Percentiles rank a stretch among this genome's conserved stretches.
Conservation (phyloP, 2,329 filamentous ascomycete species). For the Sporothrix luriei region DNA sequence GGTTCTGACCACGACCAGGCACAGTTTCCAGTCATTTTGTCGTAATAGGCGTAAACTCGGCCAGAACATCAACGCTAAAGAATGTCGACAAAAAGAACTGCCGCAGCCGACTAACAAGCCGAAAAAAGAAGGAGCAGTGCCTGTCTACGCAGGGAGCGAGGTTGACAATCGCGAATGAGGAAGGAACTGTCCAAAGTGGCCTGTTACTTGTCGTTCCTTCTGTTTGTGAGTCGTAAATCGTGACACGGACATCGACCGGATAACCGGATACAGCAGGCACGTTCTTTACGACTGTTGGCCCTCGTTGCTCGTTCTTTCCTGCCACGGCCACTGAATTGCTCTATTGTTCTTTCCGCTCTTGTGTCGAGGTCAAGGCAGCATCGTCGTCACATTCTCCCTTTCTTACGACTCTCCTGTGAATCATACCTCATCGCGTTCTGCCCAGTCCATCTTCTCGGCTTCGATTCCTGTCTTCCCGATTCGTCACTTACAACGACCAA, state of each 20-base stretch:
- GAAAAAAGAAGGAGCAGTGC: not conserved
- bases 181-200: not conserved
- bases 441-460: not conserved
- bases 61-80: slow-evolving; percentile 7
- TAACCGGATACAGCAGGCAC: not conserved
- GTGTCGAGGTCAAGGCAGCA: not conserved
- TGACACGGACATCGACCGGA: not conserved
- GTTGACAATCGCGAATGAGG: no score
- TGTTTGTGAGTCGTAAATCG: not conserved
- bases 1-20: not conserved
- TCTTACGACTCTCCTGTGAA: not conserved
- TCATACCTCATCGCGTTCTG: not conserved
- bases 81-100: slow-evolving; percentile 12
- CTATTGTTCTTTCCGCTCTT: slow-evolving; percentile 4
- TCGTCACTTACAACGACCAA: slow-evolving; percentile 3
- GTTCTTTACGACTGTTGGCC: no score
- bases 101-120: slow-evolving; percentile 14
- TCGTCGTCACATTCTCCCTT: not conserved
- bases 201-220: slow-evolving; percentile 1
- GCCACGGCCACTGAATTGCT: no score
- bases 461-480: slow-evolving; percentile 12
- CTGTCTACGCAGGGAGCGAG: not conserved
- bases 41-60: not conserved
- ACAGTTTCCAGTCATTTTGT: not conserved
- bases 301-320: slow-evolving; percentile 11